These are phyloP conservation scores for Cryptosporidium felis DNA, from an alignment of 169 alveolate genomes.

Conservation along the genomic window DNA sequence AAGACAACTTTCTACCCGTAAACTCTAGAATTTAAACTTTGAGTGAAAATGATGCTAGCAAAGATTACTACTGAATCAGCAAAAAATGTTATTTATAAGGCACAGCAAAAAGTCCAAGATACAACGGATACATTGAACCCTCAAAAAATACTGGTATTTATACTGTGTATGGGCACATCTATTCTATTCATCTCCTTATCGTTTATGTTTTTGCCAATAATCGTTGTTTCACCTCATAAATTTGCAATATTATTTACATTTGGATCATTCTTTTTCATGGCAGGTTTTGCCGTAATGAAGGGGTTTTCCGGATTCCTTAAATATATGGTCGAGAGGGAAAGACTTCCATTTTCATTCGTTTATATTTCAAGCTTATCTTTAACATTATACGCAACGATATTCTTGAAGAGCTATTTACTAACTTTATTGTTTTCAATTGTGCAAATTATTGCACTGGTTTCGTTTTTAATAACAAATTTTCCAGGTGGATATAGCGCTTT, in stretches of 20 bases:
- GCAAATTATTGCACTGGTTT: slow-evolving; percentile 75
- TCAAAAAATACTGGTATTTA: slow-evolving; percentile 21
- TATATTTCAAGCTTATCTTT: slow-evolving; percentile 73
- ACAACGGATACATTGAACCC: slow-evolving; percentile 63
- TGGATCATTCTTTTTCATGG: slow-evolving; percentile 64
- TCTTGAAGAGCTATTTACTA: slow-evolving; percentile 75
- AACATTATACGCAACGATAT: slow-evolving; percentile 76
- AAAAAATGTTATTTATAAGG: slow-evolving; percentile 44
- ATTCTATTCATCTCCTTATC: slow-evolving; percentile 32
- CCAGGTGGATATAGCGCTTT: slow-evolving; percentile 76
- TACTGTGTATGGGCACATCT: slow-evolving; percentile 51
- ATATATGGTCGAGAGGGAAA: slow-evolving; percentile 51
- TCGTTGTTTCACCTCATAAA: slow-evolving; percentile 68
- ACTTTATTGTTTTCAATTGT: slow-evolving; percentile 76
- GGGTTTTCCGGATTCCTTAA: slow-evolving; percentile 42
- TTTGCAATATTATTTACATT: slow-evolving; percentile 53
- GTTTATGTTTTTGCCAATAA: slow-evolving; percentile 60
- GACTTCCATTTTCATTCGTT: slow-evolving; percentile 78
- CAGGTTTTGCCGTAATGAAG: slow-evolving; percentile 48
- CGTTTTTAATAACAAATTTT: slow-evolving; percentile 77
- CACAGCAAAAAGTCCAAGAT: slow-evolving; percentile 68
- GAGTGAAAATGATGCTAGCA: slow-evolving; percentile 28
- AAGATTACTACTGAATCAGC: slow-evolving; percentile 65
- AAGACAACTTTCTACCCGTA: too few relatives aligned
- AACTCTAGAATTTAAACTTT: too few relatives aligned